phyloP scores from a whole-genome alignment of 139 green algal genomes.

The Ostreobium quekettii region DNA sequence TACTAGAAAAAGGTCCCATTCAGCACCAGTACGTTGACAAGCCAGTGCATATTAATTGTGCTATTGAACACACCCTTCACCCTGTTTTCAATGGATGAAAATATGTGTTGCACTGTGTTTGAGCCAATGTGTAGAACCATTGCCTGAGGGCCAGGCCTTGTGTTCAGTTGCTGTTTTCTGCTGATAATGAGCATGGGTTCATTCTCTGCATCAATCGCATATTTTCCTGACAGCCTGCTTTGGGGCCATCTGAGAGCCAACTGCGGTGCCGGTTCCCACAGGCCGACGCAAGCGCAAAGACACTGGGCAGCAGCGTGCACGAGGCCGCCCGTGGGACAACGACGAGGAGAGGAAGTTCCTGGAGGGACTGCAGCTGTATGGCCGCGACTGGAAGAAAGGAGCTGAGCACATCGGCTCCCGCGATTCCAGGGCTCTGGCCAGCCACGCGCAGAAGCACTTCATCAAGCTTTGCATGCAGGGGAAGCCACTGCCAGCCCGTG shows the following conservation, averaged over 20 bases:
- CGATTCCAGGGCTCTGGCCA: conserved; percentile 51
- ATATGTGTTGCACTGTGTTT: no score
- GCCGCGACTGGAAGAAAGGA: conserved; percentile 56
- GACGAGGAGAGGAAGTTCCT: conserved; percentile 65
- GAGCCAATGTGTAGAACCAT: no score
- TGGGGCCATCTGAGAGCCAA: neutral
- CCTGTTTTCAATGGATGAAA: no score
- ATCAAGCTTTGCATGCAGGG: conserved; percentile 65
- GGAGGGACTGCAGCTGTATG: conserved; percentile 44
- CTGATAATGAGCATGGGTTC: neutral
- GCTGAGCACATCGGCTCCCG: conserved; percentile 46
- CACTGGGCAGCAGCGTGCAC: conserved; percentile 34
- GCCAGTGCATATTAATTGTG: no score
- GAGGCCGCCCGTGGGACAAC: conserved; percentile 46
- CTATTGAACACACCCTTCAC: no score
- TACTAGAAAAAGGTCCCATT: no score
- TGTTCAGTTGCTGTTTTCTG: neutral
- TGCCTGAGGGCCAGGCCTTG: neutral
- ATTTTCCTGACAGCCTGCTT: neutral
- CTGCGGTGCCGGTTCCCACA: conserved; percentile 12
- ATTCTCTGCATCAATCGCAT: neutral
- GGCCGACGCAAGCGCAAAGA: conserved; percentile 65
- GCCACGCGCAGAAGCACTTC: conserved; percentile 71
- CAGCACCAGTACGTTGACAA: no score
- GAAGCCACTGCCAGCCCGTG: conserved; percentile 50